Percentiles rank a stretch among this genome's conserved stretches.
phyloP scores from a whole-genome alignment of 208 protist genomes.

The Acanthamoeba rhysodes region DNA sequence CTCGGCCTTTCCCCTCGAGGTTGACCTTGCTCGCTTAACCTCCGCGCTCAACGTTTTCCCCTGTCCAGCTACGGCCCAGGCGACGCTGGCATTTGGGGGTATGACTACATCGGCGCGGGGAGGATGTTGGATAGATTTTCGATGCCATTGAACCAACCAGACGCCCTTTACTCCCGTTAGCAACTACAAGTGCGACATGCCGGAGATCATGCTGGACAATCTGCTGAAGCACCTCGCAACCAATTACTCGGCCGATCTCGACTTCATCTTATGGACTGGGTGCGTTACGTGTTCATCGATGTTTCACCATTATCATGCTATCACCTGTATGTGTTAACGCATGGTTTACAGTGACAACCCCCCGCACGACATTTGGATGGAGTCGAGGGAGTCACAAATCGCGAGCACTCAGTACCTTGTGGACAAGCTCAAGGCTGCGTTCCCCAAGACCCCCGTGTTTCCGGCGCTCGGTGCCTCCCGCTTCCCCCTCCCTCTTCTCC shows the following conservation, averaged over 20 bases:
- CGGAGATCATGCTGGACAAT: conserved; percentile 24
- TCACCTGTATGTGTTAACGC: neutral
- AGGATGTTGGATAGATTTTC: neutral
- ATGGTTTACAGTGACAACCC: conserved; percentile 9
- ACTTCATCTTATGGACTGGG: conserved; percentile 71
- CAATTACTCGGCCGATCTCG: conserved; percentile 34
- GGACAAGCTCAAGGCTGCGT: neutral
- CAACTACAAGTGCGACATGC: conserved; percentile 59
- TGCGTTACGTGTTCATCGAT: neutral
- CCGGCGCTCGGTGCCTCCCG: neutral
- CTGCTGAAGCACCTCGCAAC: neutral
- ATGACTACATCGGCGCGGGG: neutral
- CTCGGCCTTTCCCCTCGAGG: neutral
- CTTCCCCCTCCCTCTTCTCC: neutral
- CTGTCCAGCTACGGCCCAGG: conserved; percentile 1
- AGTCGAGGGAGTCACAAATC: neutral
- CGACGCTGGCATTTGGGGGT: conserved; percentile 33
- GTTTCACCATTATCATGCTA: neutral
- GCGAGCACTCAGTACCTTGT: conserved; percentile 13
- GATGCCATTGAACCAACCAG: neutral
- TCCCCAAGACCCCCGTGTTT: conserved; percentile 50
- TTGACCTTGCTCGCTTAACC: neutral
- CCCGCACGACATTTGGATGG: conserved; percentile 62
- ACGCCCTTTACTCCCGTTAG: neutral
- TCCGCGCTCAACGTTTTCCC: neutral